A percentile compares a stretch with the other conserved stretches of the same genome.
phyloP scores from a whole-genome alignment of 768 basidiomycete species.

The Termitomyces sp. region DNA sequence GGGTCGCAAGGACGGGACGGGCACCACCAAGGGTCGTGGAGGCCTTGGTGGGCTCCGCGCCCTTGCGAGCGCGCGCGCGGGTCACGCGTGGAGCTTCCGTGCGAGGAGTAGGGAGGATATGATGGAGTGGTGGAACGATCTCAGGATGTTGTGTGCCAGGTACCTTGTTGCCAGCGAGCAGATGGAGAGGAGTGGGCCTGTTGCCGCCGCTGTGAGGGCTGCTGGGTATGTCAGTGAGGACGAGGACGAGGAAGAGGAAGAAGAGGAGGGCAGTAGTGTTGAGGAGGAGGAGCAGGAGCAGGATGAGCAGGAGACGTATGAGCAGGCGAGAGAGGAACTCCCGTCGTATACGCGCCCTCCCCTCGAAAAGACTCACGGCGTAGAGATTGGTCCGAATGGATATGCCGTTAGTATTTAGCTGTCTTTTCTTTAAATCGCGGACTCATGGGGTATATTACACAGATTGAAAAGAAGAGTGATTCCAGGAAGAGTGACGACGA shows the following conservation, averaged over 20 bases:
- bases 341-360: conserved; percentile 60
- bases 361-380: conserved; percentile 32
- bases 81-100: conserved; percentile 84
- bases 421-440: neutral
- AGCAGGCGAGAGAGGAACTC: conserved; percentile 34
- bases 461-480: no score
- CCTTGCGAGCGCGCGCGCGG: no score
- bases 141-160: conserved; percentile 87
- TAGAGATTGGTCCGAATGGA: conserved; percentile 49
- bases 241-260: conserved; percentile 59
- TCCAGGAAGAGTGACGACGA: neutral
- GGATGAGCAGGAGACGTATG: conserved; percentile 37
- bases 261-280: conserved; percentile 38
- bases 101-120: conserved; percentile 89
- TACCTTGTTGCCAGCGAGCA: conserved; percentile 93
- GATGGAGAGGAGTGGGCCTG: conserved; percentile 89
- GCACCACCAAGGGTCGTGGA: conserved; percentile 57
- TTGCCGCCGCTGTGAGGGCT: conserved; percentile 86
- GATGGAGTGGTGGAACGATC: conserved; percentile 99
- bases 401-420: conserved; percentile 49
- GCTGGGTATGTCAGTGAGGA: conserved; percentile 89
- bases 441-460: neutral
- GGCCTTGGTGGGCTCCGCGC: no score
- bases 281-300: conserved; percentile 44
- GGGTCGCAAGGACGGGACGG: conserved; percentile 78